phyloP scores from a whole-genome alignment of 2,329 filamentous ascomycete species.

The Exophiala spinifera region DNA sequence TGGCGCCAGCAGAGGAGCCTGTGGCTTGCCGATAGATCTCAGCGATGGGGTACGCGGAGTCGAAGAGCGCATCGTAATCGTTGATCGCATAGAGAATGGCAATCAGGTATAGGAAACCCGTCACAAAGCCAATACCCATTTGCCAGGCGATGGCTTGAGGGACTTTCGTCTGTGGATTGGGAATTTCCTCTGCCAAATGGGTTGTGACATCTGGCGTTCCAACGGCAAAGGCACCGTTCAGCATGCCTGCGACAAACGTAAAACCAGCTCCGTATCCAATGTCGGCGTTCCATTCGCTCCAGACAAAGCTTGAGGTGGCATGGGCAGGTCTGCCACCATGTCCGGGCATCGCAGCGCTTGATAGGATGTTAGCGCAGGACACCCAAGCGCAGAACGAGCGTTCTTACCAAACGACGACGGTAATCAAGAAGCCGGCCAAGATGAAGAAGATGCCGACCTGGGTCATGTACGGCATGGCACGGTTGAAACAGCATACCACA shows the following conservation, averaged over 20 bases:
- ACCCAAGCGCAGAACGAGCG: not conserved
- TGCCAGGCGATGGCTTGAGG: constrained; percentile 53
- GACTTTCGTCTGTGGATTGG: constrained; percentile 58
- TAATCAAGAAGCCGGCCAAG: constrained; percentile 44
- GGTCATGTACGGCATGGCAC: constrained; percentile 34
- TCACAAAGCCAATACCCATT: constrained; percentile 47
- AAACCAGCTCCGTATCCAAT: constrained; percentile 51
- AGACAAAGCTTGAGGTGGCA: constrained; percentile 55
- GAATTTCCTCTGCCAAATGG: constrained; percentile 62
- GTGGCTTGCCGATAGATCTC: constrained; percentile 64
- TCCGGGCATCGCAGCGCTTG: constrained; percentile 22
- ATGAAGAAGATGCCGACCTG: constrained; percentile 50
- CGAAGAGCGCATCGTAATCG: constrained; percentile 42
- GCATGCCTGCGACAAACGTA: constrained; percentile 62
- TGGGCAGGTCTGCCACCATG: constrained; percentile 20
- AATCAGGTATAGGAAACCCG: constrained; percentile 50
- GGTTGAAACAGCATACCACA: constrained; percentile 45
- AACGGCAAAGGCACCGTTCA: constrained; percentile 68
- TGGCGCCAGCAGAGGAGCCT: constrained; percentile 49
- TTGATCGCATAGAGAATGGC: constrained; percentile 54
- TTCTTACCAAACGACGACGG: constrained; percentile 42
- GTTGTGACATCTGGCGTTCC: constrained; percentile 64
- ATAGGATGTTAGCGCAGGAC: not conserved
- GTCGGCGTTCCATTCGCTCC: constrained; percentile 53
- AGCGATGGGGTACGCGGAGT: constrained; percentile 58